Conservation (phyloP, 305 asterid species). For the Fraxinus sp. region DNA sequence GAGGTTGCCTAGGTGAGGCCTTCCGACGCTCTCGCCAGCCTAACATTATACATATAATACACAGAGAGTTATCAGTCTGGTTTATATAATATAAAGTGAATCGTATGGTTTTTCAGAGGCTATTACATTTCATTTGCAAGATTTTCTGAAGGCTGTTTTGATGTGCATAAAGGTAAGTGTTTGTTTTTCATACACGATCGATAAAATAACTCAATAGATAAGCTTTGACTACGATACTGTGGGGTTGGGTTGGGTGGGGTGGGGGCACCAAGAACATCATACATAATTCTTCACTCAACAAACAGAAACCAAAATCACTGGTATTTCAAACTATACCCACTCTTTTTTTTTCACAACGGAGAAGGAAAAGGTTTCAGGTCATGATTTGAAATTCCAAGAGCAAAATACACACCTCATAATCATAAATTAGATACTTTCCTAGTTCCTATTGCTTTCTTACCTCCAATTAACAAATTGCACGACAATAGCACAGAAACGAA, state of each 20-base stretch:
- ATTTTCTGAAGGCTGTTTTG: neutral
- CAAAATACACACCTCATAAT: slow-evolving; percentile 33
- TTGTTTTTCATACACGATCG: neutral
- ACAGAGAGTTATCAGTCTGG: neutral
- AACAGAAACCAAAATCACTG: slow-evolving; percentile 3
- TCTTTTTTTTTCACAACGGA: slow-evolving; percentile 24
- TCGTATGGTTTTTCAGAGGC: neutral
- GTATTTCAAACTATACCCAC: slow-evolving; percentile 45
- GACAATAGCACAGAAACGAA: slow-evolving; percentile 9
- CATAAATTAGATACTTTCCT: slow-evolving; percentile 40
- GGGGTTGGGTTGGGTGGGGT: neutral
- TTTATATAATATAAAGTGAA: neutral
- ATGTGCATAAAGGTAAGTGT: neutral
- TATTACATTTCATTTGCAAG: neutral
- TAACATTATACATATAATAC: neutral
- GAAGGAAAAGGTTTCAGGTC: neutral
- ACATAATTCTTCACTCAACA: slow-evolving; percentile 9
- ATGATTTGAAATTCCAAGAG: slow-evolving; percentile 20
- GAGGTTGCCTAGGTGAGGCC: neutral
- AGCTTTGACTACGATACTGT: neutral
- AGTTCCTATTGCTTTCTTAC: slow-evolving; percentile 27
- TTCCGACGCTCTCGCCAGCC: neutral
- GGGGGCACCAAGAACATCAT: slow-evolving; percentile 1
- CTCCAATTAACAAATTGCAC: slow-evolving; percentile 17
- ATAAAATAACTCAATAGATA: neutral